Conservation (phyloP, 2,329 filamentous ascomycete genomes). For the Calonectria crousiana region DNA sequence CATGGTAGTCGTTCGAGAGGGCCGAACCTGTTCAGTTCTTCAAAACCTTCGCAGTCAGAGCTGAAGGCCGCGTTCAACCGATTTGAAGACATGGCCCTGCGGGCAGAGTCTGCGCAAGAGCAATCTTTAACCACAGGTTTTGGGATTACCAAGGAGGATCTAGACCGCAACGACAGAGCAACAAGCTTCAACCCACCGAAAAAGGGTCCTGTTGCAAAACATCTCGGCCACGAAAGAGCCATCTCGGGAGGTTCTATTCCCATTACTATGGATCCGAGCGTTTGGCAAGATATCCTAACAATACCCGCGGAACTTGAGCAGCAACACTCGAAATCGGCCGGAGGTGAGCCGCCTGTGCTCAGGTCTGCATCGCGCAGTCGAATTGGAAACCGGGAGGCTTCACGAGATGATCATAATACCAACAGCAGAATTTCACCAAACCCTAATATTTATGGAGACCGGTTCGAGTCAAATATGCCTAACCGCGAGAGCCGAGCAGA, state of each 20-base stretch:
- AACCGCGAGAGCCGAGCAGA: not conserved
- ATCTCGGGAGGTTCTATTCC: constrained; percentile 21
- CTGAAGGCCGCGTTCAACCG: not conserved
- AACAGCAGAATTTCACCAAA: not conserved
- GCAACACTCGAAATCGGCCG: not conserved
- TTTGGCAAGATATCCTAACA: constrained; percentile 17
- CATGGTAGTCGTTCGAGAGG: not conserved
- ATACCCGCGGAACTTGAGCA: not conserved
- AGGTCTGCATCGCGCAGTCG: constrained; percentile 18
- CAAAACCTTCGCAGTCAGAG: not conserved
- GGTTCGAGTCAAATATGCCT: not conserved
- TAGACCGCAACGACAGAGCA: not conserved
- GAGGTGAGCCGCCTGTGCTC: constrained; percentile 11
- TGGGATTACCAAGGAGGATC: not conserved
- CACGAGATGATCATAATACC: not conserved
- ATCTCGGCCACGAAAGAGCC: constrained; percentile 6
- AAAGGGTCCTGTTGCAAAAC: not conserved
- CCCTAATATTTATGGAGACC: not conserved
- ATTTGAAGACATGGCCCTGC: constrained; percentile 8
- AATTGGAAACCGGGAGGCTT: not conserved
- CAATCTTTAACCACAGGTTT: not conserved
- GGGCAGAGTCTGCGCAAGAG: constrained; percentile 4
- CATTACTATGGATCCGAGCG: constrained; percentile 17
- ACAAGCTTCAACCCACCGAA: not conserved
- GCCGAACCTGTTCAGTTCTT: not conserved